Evolutionary conservation across 2,329 filamentous ascomycete genomes (phyloP).

Genomic region (Sporothrix brunneoviolacea): DNA sequence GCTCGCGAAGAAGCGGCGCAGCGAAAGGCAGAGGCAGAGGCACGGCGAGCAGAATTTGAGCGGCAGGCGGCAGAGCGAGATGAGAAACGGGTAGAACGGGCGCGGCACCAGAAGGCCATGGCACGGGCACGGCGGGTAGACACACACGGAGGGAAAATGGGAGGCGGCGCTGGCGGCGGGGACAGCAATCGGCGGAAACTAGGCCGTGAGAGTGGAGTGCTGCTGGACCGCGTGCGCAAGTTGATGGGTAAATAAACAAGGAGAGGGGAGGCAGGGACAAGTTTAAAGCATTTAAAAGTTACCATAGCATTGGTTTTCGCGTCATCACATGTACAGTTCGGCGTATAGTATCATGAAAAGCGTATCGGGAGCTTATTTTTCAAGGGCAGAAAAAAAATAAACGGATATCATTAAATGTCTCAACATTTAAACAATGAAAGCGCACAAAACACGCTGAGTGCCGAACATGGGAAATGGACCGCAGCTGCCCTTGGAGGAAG

Average conservation of each 20-base stretch:
- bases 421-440: slow-evolving; percentile 18
- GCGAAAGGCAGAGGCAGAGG: slow-evolving; percentile 37
- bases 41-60: slow-evolving; percentile 54
- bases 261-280: too few species aligned
- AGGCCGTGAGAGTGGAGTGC: slow-evolving; percentile 69
- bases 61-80: slow-evolving; percentile 59
- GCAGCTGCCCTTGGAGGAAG: too few species aligned
- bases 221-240: slow-evolving; percentile 72
- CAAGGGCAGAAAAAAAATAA: slow-evolving; percentile 16
- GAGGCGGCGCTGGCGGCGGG: slow-evolving; percentile 33
- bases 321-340: too few species aligned
- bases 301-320: too few species aligned
- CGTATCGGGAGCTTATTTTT: not conserved
- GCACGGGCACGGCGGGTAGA: slow-evolving; percentile 57
- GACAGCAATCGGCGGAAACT: slow-evolving; percentile 57
- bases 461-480: too few species aligned
- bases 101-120: slow-evolving; percentile 45
- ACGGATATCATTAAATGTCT: slow-evolving; percentile 29
- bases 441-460: not conserved
- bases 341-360: too few species aligned
- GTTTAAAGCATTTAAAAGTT: too few species aligned
- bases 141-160: slow-evolving; percentile 47
- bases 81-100: slow-evolving; percentile 39
- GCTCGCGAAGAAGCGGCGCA: slow-evolving; percentile 49
- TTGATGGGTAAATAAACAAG: slow-evolving; percentile 46